A percentile compares a stretch with the other conserved stretches of the same genome.
Conservation (phyloP, 2,329 filamentous ascomycete species). For the Aspergillus transmontanensis region DNA sequence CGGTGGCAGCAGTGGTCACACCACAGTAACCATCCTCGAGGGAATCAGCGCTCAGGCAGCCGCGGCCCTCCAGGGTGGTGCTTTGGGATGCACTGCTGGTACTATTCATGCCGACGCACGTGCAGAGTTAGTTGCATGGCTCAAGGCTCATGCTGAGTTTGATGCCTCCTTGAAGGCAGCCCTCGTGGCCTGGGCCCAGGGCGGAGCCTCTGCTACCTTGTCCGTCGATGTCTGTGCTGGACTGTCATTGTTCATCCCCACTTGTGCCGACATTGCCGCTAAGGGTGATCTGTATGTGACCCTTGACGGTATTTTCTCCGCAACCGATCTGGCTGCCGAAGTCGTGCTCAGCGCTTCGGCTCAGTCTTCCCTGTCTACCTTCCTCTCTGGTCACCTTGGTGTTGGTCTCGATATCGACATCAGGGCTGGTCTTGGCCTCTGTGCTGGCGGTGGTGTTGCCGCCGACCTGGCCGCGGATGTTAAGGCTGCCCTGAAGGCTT, state of each 20-base stretch:
- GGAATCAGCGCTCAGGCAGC: conserved; percentile 37
- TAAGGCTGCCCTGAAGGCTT: conserved; percentile 34
- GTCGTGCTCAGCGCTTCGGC: conserved; percentile 34
- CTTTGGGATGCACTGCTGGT: conserved; percentile 36
- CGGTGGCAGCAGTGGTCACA: conserved; percentile 18
- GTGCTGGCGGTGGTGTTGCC: conserved; percentile 37
- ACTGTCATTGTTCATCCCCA: conserved; percentile 38
- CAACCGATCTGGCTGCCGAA: conserved; percentile 28
- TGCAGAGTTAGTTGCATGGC: conserved; percentile 33
- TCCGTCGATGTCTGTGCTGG: conserved; percentile 32
- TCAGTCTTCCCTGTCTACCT: conserved; percentile 32
- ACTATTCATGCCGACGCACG: conserved; percentile 31
- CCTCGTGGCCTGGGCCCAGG: conserved; percentile 36
- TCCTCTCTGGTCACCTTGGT: conserved; percentile 26
- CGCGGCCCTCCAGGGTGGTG: conserved; percentile 39
- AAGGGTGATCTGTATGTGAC: conserved; percentile 40
- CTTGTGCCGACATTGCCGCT: conserved; percentile 36
- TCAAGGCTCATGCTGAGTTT: conserved; percentile 28
- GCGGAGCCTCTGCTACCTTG: conserved; percentile 26
- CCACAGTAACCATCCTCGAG: conserved; percentile 25
- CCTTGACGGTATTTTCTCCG: conserved; percentile 38
- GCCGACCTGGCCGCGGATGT: conserved; percentile 34
- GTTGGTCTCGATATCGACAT: conserved; percentile 29
- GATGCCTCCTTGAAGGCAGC: conserved; percentile 31
- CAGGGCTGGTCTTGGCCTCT: conserved; percentile 36